Evolutionary conservation across 768 basidiomycete species (phyloP), one percentile per base, ranked within the genome.

Genomic region (Mycena kentingensis): DNA sequence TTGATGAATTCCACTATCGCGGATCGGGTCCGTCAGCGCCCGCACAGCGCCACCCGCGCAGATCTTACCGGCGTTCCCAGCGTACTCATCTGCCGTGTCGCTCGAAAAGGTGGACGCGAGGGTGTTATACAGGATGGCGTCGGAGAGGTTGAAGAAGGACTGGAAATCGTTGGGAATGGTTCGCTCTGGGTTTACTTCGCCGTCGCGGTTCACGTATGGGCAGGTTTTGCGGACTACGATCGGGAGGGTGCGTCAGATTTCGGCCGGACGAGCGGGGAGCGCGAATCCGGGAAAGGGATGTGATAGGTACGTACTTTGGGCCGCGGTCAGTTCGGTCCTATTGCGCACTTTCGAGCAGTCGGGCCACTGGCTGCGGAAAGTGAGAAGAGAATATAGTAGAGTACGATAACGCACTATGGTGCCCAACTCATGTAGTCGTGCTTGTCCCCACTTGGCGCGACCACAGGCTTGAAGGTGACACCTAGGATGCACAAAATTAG

Each of bases 351-450:
- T 67, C 13, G 78, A 73, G 61, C 85, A 88, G 60, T 86, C 74
- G 1, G 85, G 83, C 84, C 85, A 85, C 65, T 73, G 77, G 58
- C 82, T 83, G 52, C 0, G 38, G 32, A 35, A 18, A 8, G 25
- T 15, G 16, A 44, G 25, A 3, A 8, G 22, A 22, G 2, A 10
- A 18, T 3, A 11, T 8, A 12, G 6, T 7, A 22, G 15, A 38
- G 18, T n/a, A n/a, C 2, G 34, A 28, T n/a, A 3, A 61, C 81
- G 46, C 65, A 86, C 85, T 86, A 87, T 34, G 85, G 85, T 6
- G 83, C 81, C 81, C 81, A 85, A 62, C 83, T 85, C 77, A 86
- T 74, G 62, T 83, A 86, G 62, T 85, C 84, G 54, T 83, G 81
- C 26, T 72, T 73, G 60, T 82, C 71, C 1, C 79, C 79, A n/a